Percentiles rank a stretch among this genome's conserved stretches.
phyloP scores from a whole-genome alignment of 805 yeast species.

The Myxozyma mucilagina region DNA sequence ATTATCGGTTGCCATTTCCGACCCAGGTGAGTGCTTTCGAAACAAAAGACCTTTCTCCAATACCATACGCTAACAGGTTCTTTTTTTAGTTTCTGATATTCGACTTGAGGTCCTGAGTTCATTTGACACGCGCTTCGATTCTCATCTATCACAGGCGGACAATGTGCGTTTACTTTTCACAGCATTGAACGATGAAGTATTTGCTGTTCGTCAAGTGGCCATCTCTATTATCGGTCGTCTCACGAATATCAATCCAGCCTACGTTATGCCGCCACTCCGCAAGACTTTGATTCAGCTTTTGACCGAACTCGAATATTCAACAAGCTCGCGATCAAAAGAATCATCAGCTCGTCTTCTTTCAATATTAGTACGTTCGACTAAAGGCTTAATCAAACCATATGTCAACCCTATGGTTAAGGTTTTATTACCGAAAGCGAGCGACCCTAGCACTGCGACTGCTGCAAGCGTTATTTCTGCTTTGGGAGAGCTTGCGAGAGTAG shows the following conservation, averaged over 20 bases:
- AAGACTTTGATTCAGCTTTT: constrained; percentile 81
- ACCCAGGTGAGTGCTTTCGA: constrained; percentile 48
- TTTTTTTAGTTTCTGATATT: constrained; percentile 60
- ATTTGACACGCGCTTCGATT: constrained; percentile 75
- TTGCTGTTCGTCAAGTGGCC: constrained; percentile 76
- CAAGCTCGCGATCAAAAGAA: constrained; percentile 73
- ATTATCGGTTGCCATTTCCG: constrained; percentile 81
- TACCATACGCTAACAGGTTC: neutral
- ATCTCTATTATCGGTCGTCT: constrained; percentile 79
- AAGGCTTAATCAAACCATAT: constrained; percentile 84
- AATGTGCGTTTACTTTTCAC: constrained; percentile 81
- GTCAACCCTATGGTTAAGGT: constrained; percentile 88
- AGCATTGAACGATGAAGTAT: constrained; percentile 88
- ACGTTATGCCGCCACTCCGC: constrained; percentile 87
- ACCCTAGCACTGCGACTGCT: constrained; percentile 75
- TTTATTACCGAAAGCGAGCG: constrained; percentile 71
- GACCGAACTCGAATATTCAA: constrained; percentile 81
- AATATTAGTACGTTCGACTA: constrained; percentile 71
- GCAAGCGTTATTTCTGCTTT: constrained; percentile 81
- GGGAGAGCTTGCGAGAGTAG: constrained; percentile 86
- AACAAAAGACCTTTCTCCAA: neutral
- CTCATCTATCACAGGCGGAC: constrained; percentile 91
- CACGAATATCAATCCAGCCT: constrained; percentile 88
- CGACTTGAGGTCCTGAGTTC: constrained; percentile 75
- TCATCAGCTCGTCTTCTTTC: constrained; percentile 79